Percentiles rank a stretch among this genome's conserved stretches.
phyloP scores from a whole-genome alignment of 768 basidiomycete genomes.

The Suillus spraguei region DNA sequence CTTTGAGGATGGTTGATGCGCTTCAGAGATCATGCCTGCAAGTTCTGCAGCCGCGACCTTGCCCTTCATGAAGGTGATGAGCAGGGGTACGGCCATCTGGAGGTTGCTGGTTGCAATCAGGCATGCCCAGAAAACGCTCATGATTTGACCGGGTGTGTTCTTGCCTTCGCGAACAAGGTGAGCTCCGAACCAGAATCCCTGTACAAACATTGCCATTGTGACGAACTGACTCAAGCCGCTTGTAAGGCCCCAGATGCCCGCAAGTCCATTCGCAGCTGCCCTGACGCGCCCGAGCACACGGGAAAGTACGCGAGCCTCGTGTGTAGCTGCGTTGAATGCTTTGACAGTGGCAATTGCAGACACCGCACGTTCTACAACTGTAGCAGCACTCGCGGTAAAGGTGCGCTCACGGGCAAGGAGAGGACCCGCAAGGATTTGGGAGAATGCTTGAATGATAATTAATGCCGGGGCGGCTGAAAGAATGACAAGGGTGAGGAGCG shows the following conservation, averaged over 20 bases:
- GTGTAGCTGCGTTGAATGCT: conserved; percentile 77
- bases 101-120: conserved; percentile 87
- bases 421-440: conserved; percentile 70
- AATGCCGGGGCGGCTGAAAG: conserved; percentile 87
- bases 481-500: conserved; percentile 87
- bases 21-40: conserved; percentile 17
- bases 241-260: conserved; percentile 76
- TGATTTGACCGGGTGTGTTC: conserved; percentile 73
- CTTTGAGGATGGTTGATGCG: conserved; percentile 16
- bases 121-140: conserved; percentile 99
- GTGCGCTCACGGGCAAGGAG: conserved; percentile 67
- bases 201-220: conserved; percentile 91
- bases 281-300: conserved; percentile 48
- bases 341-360: conserved; percentile 88
- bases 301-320: conserved; percentile 53
- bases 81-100: conserved; percentile 83
- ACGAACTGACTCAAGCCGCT: conserved; percentile 75
- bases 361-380: conserved; percentile 76
- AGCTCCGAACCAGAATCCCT: conserved; percentile 95
- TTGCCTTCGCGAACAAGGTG: conserved; percentile 83
- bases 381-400: conserved; percentile 71
- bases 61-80: conserved; percentile 67
- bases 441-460: conserved; percentile 71
- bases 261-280: conserved; percentile 52
- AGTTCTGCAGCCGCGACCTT: conserved; percentile 48